Evolutionary conservation across 192 early-diverging fungal genomes (phyloP), one percentile per base, ranked within the genome.

Genomic region (Neocallimastix lanati): DNA sequence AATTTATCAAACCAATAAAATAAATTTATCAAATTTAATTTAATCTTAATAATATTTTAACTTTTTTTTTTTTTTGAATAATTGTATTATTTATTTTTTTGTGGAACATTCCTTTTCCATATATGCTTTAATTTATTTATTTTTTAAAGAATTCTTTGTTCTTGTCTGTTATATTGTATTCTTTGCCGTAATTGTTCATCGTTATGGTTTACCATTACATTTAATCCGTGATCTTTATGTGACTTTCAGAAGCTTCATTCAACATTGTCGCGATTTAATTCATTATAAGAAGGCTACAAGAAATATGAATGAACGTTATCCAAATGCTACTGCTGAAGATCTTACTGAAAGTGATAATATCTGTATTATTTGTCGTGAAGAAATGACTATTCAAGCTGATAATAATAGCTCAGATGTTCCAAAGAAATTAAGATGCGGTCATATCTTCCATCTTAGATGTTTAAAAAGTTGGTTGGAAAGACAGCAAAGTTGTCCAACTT

Each of bases 311-410:
- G 87, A 93, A 80, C 91, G 95, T 58, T 99, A 99, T 84, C 95
- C 95, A n/a, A 89, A 93, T 78, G 95, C 96, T 13, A 94, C 94
- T 18, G 88, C 86, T 16, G 91, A 89, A 18, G 98, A 98, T 77
- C 87, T 99, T 18, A 80, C 87, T 0, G 89, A 89, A 13, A 96
- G 94, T 4, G 89, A 89, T 77, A 80, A 86, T 12, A 81, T 87
- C 16, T 99, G 98, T 82, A 98, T 99, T 78, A 96, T 99, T 76
- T 99, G 98, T 77, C 86, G 98, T 58, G 98, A 99, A 80, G 98
- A 99, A 30, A 98, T 99, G 98, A 83, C 82, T 29, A 29, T 84
- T 27, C 77, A 79, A 14, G 78, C 78, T 0, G 50, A 37, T 18
- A 29, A 81, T 21, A 67, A 29, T 30, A 29, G 78, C 25, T 77